A percentile compares a stretch with the other conserved stretches of the same genome.
These are phyloP conservation scores for Fistulifera pelliculosa DNA, from an alignment of 108 stramenopile genomes.

Conservation along the genomic window DNA sequence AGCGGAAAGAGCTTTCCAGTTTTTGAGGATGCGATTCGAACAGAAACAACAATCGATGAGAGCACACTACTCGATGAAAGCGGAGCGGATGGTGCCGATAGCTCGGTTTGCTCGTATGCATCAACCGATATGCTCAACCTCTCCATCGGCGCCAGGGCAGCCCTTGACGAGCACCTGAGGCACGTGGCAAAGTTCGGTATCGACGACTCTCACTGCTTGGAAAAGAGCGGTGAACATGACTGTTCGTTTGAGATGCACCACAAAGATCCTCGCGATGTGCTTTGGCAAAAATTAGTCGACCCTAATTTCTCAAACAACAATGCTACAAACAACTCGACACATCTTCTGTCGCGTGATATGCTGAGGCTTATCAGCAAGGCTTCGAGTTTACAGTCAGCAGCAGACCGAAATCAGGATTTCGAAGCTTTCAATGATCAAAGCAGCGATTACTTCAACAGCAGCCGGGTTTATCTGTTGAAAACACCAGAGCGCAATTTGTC, in stretches of 20 bases:
- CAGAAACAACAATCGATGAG: not conserved
- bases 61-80: not conserved
- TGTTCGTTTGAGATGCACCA: not conserved
- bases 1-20: slow-evolving; percentile 3
- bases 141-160: slow-evolving; percentile 49
- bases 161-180: slow-evolving; percentile 35
- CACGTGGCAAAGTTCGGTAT: slow-evolving; percentile 42
- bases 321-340: slow-evolving; percentile 2
- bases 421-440: slow-evolving; percentile 25
- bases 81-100: too few relatives aligned
- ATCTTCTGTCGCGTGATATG: not conserved
- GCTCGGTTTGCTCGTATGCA: too few relatives aligned
- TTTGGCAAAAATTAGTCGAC: slow-evolving; percentile 35
- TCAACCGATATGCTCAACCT: slow-evolving; percentile 16
- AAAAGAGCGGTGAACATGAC: not conserved
- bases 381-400: not conserved
- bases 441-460: slow-evolving; percentile 37
- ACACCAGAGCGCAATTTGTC: slow-evolving; percentile 27
- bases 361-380: slow-evolving; percentile 3
- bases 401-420: slow-evolving; percentile 9
- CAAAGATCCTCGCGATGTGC: slow-evolving; percentile 11
- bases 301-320: slow-evolving; percentile 6
- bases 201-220: slow-evolving; percentile 23
- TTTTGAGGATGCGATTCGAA: not conserved
- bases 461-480: slow-evolving; percentile 20